These are phyloP conservation scores for Rhexocercosporidium sp. DNA, from an alignment of 2,329 filamentous ascomycete species.

Conservation along the genomic window DNA sequence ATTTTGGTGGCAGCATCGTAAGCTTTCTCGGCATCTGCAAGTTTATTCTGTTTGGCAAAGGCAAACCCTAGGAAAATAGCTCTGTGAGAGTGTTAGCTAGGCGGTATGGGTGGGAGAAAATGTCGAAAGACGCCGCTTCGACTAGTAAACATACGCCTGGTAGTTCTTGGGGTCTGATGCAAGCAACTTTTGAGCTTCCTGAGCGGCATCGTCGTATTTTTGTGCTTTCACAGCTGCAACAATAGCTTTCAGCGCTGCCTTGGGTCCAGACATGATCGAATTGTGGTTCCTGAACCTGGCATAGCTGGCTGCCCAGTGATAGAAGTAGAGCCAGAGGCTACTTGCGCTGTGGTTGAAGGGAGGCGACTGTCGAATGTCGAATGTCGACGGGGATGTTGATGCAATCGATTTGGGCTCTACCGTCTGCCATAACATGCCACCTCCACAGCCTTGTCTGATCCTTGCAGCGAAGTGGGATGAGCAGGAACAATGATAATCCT, in stretches of 20 bases:
- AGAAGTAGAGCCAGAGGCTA: not conserved
- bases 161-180: slow-evolving; percentile 78
- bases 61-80: slow-evolving; percentile 89
- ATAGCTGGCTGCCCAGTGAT: slow-evolving; percentile 19
- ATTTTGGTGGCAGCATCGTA: slow-evolving; percentile 76
- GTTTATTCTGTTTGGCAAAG: slow-evolving; percentile 74
- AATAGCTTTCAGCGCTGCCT: slow-evolving; percentile 81
- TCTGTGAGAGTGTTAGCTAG: slow-evolving; percentile 47
- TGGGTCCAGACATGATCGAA: slow-evolving; percentile 49
- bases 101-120: no score
- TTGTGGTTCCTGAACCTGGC: slow-evolving; percentile 13
- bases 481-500: not conserved
- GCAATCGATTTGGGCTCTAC: not conserved
- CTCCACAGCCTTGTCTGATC: slow-evolving; percentile 17
- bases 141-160: slow-evolving; percentile 64
- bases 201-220: slow-evolving; percentile 77
- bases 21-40: slow-evolving; percentile 74
- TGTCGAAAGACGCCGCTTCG: not conserved
- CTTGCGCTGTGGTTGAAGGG: not conserved
- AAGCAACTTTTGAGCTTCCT: slow-evolving; percentile 72
- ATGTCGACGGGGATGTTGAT: not conserved
- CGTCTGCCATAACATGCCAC: not conserved
- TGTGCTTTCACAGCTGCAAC: slow-evolving; percentile 77
- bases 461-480: not conserved
- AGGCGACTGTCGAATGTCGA: not conserved